Base-by-base conservation (phyloP, 768 basidiomycete genomes). In the Tephrocybe sp. region DNA sequence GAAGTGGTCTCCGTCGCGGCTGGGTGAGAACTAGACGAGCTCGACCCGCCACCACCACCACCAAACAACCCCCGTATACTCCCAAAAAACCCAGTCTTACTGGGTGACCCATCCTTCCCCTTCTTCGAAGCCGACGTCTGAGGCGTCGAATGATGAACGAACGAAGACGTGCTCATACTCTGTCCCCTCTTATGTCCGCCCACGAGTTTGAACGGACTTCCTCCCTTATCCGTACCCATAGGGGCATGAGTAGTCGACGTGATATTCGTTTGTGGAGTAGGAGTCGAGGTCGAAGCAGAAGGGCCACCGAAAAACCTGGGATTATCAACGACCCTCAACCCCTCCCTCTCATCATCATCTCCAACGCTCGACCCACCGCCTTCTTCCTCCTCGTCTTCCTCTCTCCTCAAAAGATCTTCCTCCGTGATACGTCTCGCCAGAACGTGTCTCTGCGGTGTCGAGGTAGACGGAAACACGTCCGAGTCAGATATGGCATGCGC, bases 281-380 rank as follows among this genome's bases (percentile, higher is more conserved):
- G 47, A 25, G 23, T 21, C 29, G 3, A 29, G 12, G 29, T 12
- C 6, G 29, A 42, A 10, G 49, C 34, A 25, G 22, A 36, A 3
- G 49, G 34, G 34, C 5, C 27, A 27, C 44, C 44, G 22, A 69
- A 61, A 49, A 79, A 83, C 21, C 76, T 71, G 12, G 78, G 74
- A 54, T 84, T 84, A 57, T 83, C 83, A n/a, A 78, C 72, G 4
- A 82, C 68, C 34, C 66, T 62, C 10, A 77, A 27, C 60, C 60
- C 8, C 60, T 57, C 12, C 65, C 55, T 15, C 59, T 62, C 12
- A 12, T 10, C 21, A n/a, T n/a, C n/a, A n/a, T 70, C 70, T 5
- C 69, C 71, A 0, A 57, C 68, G 33, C 69, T 71, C 46, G 70
- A 66, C 4, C 66, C 67, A 7, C 59, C 68, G 34, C 46, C 61